A percentile compares a stretch with the other conserved stretches of the same genome.
Evolutionary conservation across 1,139 yeast genomes (phyloP).

Genomic region (Eremothecium gossypii): DNA sequence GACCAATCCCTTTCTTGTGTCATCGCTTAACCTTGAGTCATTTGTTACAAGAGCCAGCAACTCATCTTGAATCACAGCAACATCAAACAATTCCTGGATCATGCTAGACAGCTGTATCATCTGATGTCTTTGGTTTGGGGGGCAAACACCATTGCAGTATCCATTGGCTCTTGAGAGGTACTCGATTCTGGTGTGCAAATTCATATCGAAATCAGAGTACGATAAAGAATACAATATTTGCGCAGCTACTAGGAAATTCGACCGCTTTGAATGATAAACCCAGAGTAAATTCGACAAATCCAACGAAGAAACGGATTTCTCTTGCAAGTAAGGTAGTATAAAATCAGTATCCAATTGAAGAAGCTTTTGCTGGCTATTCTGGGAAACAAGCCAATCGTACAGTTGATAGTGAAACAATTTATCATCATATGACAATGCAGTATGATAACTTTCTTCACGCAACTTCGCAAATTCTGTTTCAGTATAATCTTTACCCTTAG

Average conservation of each 20-base stretch:
- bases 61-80: constrained; percentile 84
- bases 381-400: constrained; percentile 84
- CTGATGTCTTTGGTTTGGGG: constrained; percentile 67
- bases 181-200: constrained; percentile 70
- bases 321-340: constrained; percentile 67
- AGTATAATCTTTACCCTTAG: constrained; percentile 24
- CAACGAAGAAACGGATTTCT: constrained; percentile 57
- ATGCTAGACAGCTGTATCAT: constrained; percentile 61
- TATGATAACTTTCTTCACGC: constrained; percentile 64
- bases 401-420: constrained; percentile 81
- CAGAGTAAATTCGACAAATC: constrained; percentile 76
- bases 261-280: constrained; percentile 81
- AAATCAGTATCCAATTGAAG: constrained; percentile 75
- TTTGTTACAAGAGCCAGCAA: constrained; percentile 47
- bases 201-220: constrained; percentile 59
- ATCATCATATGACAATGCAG: constrained; percentile 68
- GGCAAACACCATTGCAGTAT: constrained; percentile 77
- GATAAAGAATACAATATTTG: constrained; percentile 68
- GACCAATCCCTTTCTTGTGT: constrained; percentile 37
- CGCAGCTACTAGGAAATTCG: constrained; percentile 74
- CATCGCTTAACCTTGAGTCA: constrained; percentile 47
- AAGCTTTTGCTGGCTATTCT: constrained; percentile 68
- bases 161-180: constrained; percentile 88
- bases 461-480: constrained; percentile 47
- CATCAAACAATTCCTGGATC: constrained; percentile 76